Conservation (phyloP, 1,284 basidiomycete species). For the Uromyces viciae-fabae region DNA sequence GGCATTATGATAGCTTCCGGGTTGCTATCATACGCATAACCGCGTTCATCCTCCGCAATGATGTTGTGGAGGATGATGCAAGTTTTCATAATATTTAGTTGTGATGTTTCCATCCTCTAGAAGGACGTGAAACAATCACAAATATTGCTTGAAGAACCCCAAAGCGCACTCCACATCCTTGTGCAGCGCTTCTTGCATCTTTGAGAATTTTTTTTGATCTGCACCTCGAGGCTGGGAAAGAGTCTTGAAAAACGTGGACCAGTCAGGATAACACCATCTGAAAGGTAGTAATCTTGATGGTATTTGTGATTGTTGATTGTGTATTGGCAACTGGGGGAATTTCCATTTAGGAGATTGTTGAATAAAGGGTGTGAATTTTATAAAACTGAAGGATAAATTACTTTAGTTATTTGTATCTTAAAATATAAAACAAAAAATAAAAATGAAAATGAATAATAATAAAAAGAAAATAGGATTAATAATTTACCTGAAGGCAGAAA, state of each 20-base stretch:
- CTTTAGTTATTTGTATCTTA: too few relatives aligned
- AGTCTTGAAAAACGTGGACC: constrained; percentile 18
- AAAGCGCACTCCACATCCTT: constrained; percentile 6
- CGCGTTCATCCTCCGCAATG: not conserved
- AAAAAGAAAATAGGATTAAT: too few relatives aligned
- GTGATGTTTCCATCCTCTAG: not conserved
- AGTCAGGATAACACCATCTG: constrained; percentile 16
- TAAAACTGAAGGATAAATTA: too few relatives aligned
- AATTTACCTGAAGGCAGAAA: too few relatives aligned
- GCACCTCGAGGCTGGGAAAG: not conserved
- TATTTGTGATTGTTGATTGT: not conserved
- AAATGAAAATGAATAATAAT: too few relatives aligned
- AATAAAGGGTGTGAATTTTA: too few relatives aligned
- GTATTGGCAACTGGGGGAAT: not conserved
- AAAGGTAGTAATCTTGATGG: not conserved
- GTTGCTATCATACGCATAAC: not conserved
- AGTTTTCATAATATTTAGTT: not conserved
- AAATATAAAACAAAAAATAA: too few relatives aligned
- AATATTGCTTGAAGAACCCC: not conserved
- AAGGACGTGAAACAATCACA: not conserved
- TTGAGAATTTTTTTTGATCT: not conserved
- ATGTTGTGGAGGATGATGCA: not conserved
- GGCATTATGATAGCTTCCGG: constrained; percentile 7
- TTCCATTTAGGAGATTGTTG: not conserved
- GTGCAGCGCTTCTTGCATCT: not conserved